These are phyloP conservation scores for Podospora pseudopauciseta DNA, from an alignment of 495 filamentous ascomycete species.

Conservation along the genomic window DNA sequence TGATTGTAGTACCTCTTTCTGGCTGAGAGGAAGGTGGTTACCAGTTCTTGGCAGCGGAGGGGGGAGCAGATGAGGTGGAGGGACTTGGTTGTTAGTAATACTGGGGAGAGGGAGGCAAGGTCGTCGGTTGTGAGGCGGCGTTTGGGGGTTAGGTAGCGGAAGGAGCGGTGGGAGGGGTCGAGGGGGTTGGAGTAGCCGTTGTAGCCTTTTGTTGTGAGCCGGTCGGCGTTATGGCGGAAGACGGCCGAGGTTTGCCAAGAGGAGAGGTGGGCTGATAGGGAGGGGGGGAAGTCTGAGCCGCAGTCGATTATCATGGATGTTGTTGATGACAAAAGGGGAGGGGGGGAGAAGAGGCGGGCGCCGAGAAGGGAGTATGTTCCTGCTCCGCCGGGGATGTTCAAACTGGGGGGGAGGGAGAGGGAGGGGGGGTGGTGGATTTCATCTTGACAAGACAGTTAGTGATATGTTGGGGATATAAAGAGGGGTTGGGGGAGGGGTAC, in stretches of 20 bases:
- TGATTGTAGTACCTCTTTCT: conserved; percentile 17
- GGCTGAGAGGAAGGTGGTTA: conserved; percentile 55
- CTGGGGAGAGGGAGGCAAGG: conserved; percentile 36
- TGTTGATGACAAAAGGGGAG: conserved; percentile 46
- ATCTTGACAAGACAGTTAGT: conserved; percentile 53
- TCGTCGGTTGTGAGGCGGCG: conserved; percentile 59
- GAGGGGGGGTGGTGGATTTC: conserved; percentile 77
- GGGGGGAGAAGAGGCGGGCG: conserved; percentile 76
- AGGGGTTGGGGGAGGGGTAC: conserved; percentile 42
- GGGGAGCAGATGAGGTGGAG: conserved; percentile 90
- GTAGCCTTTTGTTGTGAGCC: conserved; percentile 85
- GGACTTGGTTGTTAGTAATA: conserved; percentile 67
- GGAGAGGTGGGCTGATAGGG: conserved; percentile 58
- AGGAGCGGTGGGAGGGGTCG: conserved; percentile 54
- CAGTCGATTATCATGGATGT: conserved; percentile 91
- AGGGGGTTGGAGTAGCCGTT: conserved; percentile 66
- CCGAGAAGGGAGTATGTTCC: conserved; percentile 84
- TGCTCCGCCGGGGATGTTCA: conserved; percentile 77
- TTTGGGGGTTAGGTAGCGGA: conserved; percentile 86
- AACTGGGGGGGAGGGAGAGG: conserved; percentile 56
- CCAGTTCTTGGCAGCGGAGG: conserved; percentile 68
- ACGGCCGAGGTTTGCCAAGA: conserved; percentile 70
- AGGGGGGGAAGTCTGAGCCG: conserved; percentile 77
- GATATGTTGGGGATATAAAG: not conserved
- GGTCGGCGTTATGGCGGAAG: conserved; percentile 57